Evolutionary conservation across 2,329 filamentous ascomycete species (phyloP).

Genomic region (Cordyceps farinosa): DNA sequence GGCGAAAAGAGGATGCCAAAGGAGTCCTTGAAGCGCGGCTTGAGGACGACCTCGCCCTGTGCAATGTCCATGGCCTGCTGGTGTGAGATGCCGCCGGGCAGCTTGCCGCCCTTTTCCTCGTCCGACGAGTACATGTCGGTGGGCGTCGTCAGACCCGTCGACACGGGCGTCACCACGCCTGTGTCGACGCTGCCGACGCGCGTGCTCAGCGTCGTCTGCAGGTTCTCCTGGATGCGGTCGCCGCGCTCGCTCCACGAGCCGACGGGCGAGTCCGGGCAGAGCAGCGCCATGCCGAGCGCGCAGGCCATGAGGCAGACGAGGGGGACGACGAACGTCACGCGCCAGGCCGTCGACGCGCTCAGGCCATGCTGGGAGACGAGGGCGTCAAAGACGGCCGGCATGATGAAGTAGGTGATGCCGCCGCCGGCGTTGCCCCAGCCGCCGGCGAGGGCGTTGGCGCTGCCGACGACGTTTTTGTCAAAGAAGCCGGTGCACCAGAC

Average conservation of each 20-base stretch:
- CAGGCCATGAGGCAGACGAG: conserved; percentile 69
- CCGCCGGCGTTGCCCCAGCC: conserved; percentile 86
- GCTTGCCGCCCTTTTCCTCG: conserved; percentile 28
- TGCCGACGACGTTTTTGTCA: conserved; percentile 87
- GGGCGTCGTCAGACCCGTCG: conserved; percentile 42
- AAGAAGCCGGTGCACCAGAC: conserved; percentile 93
- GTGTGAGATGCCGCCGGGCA: conserved; percentile 42
- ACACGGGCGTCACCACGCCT: conserved; percentile 38
- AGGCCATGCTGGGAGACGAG: conserved; percentile 59
- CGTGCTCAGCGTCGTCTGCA: conserved; percentile 41
- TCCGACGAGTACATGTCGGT: conserved; percentile 23
- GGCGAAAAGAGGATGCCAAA: conserved; percentile 45
- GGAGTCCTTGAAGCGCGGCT: conserved; percentile 52
- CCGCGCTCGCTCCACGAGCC: conserved; percentile 77
- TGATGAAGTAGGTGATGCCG: conserved; percentile 88
- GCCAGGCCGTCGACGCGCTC: conserved; percentile 69
- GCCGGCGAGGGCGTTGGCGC: conserved; percentile 79
- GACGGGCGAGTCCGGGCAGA: conserved; percentile 78
- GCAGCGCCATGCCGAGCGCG: conserved; percentile 64
- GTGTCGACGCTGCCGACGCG: conserved; percentile 43
- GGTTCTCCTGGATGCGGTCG: conserved; percentile 52
- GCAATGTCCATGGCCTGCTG: conserved; percentile 53
- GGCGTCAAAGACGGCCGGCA: conserved; percentile 85
- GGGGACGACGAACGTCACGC: conserved; percentile 79
- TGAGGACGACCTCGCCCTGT: conserved; percentile 49